Conservation (phyloP, 441 rosid species). For the Kokia cookei region DNA sequence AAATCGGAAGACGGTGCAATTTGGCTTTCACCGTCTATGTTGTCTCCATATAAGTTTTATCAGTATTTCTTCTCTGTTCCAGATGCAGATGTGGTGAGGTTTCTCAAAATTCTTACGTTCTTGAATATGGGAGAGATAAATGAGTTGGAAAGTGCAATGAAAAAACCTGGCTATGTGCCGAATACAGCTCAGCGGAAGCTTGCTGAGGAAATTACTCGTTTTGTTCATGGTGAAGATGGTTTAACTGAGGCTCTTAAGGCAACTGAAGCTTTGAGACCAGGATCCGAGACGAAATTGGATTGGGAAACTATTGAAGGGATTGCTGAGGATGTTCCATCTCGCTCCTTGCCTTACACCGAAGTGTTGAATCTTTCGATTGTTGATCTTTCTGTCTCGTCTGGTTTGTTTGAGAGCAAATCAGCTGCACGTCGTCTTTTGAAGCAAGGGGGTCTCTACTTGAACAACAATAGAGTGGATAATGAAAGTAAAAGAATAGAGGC, state of each 20-base stretch:
- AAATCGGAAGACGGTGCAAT: constrained; percentile 97
- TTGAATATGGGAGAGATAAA: constrained; percentile 63
- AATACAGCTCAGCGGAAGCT: constrained; percentile 70
- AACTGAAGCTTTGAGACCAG: constrained; percentile 88
- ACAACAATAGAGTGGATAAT: constrained; percentile 74
- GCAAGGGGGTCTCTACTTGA: constrained; percentile 94
- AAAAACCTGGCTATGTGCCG: constrained; percentile 62
- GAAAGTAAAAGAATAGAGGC: constrained; percentile 69
- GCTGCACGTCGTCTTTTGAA: constrained; percentile 79
- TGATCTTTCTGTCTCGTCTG: constrained; percentile 70
- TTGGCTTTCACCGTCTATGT: constrained; percentile 71
- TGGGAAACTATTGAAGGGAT: constrained; percentile 84
- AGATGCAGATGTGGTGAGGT: constrained; percentile 74
- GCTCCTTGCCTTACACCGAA: constrained; percentile 54
- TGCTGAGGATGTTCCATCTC: constrained; percentile 84
- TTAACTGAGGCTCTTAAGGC: constrained; percentile 83
- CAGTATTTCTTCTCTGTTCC: constrained; percentile 92
- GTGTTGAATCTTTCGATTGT: constrained; percentile 51
- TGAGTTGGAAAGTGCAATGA: constrained; percentile 62
- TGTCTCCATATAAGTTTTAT: constrained; percentile 89
- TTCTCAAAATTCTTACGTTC: constrained; percentile 73
- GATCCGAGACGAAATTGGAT: constrained; percentile 85
- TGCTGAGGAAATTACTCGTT: constrained; percentile 89
- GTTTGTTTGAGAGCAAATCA: constrained; percentile 80
- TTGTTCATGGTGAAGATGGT: constrained; percentile 92